A percentile compares a stretch with the other conserved stretches of the same genome.
These are phyloP conservation scores for Mucor velutinosus DNA, from an alignment of 371 early-diverging fungal species.

Conservation along the genomic window DNA sequence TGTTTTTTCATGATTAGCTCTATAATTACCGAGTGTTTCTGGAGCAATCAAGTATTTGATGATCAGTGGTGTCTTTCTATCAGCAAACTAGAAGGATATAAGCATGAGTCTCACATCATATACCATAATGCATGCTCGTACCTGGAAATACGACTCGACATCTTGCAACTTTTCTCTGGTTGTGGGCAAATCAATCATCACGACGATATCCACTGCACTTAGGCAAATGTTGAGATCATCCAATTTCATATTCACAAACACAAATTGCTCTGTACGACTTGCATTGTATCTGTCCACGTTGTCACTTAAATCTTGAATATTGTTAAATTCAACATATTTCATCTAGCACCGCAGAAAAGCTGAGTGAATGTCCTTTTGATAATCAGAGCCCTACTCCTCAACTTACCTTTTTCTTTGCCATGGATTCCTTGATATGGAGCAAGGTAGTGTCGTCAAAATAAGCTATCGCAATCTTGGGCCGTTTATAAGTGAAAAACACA, in stretches of 20 bases:
- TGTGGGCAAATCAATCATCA: slow-evolving; percentile 10
- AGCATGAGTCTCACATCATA: neutral
- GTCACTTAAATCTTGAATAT: neutral
- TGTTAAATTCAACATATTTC: neutral
- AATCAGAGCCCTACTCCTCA: too few relatives aligned
- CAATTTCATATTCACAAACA: slow-evolving; percentile 17
- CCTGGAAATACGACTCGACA: slow-evolving; percentile 15
- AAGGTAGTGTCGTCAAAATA: slow-evolving; percentile 60
- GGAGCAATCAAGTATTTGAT: slow-evolving; percentile 19
- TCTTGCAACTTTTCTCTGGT: neutral
- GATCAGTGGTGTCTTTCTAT: slow-evolving; percentile 4
- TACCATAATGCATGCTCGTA: neutral
- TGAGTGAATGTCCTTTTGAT: too few relatives aligned
- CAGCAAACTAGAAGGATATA: neutral
- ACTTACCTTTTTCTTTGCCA: slow-evolving; percentile 27
- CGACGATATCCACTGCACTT: slow-evolving; percentile 17
- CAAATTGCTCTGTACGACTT: slow-evolving; percentile 5
- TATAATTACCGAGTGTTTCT: slow-evolving; percentile 8
- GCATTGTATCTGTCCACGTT: slow-evolving; percentile 5
- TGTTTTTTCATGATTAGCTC: neutral
- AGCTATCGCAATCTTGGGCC: slow-evolving; percentile 63
- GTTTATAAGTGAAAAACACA: slow-evolving; percentile 32
- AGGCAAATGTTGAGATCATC: neutral
- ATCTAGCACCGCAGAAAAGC: neutral
- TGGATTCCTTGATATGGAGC: neutral